Evolutionary conservation across 345 rosid genomes (phyloP).

Genomic region (Sapria himalayana): DNA sequence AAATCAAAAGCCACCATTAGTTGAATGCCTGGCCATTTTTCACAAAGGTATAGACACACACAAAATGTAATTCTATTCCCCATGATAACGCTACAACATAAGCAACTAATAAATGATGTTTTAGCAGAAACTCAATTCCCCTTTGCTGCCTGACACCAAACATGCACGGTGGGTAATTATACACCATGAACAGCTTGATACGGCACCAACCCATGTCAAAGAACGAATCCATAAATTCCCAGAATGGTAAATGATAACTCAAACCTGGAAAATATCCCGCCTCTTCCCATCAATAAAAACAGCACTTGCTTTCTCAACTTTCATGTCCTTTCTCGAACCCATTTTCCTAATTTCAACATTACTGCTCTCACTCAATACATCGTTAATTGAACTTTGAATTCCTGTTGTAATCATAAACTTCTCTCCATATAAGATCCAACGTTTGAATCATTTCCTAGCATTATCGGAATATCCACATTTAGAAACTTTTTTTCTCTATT

Average conservation of each 20-base stretch:
- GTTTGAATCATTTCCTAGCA: constrained; percentile 4
- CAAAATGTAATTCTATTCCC: constrained; percentile 77
- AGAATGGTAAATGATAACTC: constrained; percentile 44
- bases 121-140: constrained; percentile 73
- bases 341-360: constrained; percentile 8
- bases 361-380: not conserved
- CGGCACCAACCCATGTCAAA: constrained; percentile 33
- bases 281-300: constrained; percentile 68
- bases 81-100: constrained; percentile 72
- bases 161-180: constrained; percentile 98
- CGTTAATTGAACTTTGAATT: not conserved
- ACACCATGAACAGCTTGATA: constrained; percentile 67
- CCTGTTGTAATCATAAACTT: constrained; percentile 1
- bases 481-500: constrained; percentile 30
- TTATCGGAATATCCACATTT: constrained; percentile 27
- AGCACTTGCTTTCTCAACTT: constrained; percentile 28
- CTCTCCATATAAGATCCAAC: not conserved
- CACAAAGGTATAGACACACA: constrained; percentile 55
- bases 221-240: constrained; percentile 47
- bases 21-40: constrained; percentile 52
- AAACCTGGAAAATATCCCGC: constrained; percentile 85
- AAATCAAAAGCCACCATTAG: not conserved
- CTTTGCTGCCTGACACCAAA: constrained; percentile 70
- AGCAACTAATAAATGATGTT: constrained; percentile 55
- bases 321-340: constrained; percentile 6